phyloP scores from a whole-genome alignment of 2,329 filamentous ascomycete species.

The Neofusicoccum parvum region DNA sequence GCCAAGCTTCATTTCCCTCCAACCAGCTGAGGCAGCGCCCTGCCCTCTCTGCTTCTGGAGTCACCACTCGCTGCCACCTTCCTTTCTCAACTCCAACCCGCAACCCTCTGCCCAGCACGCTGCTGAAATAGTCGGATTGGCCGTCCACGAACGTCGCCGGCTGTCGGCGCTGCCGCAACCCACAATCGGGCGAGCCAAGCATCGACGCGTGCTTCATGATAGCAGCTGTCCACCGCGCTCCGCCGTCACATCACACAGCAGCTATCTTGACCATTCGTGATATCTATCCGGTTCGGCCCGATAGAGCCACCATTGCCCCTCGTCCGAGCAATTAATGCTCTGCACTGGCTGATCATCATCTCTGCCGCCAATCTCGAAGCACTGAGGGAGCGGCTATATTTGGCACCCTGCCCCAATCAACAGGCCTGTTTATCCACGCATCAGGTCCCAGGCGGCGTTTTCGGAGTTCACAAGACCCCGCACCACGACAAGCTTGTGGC shows the following conservation, averaged over 20 bases:
- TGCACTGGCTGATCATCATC: neutral
- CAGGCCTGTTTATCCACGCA: neutral
- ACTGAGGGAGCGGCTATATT: neutral
- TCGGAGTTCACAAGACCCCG: neutral
- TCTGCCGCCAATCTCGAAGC: neutral
- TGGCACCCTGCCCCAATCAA: neutral
- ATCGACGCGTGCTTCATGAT: neutral
- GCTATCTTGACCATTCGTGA: conserved; percentile 3
- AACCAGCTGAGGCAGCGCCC: neutral
- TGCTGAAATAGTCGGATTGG: conserved; percentile 2
- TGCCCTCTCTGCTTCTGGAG: neutral
- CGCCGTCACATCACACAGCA: neutral
- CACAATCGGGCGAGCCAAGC: neutral
- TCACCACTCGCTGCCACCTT: conserved; percentile 12
- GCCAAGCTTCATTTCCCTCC: conserved; percentile 17
- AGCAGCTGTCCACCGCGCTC: neutral
- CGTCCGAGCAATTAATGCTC: neutral
- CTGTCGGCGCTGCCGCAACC: neutral
- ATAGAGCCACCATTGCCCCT: neutral
- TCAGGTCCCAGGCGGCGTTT: neutral
- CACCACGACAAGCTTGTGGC: conserved; percentile 5
- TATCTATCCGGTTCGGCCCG: neutral
- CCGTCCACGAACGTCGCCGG: neutral
- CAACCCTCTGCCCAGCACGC: neutral
- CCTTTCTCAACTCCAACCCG: conserved; percentile 9